phyloP scores from a whole-genome alignment of 2,329 filamentous ascomycete species.

The Massarina eburnea region DNA sequence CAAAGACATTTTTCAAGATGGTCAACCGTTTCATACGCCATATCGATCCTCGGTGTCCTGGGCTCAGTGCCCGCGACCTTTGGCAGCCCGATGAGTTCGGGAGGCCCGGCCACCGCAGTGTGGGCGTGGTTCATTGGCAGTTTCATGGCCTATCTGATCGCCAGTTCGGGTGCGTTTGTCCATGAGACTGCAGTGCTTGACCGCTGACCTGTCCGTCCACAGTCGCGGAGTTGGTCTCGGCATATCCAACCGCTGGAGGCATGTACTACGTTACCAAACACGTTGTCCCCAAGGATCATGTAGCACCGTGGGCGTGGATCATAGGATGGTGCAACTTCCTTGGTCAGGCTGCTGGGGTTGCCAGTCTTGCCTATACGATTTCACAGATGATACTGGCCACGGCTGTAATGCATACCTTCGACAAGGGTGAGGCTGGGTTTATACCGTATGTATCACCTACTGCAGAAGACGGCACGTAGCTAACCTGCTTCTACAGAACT shows the following conservation, averaged over 20 bases:
- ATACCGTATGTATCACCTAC: conserved; percentile 52
- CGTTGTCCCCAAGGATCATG: conserved; percentile 62
- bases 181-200: background rate
- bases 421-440: conserved; percentile 56
- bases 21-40: conserved; percentile 67
- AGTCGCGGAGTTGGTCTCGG: conserved; percentile 67
- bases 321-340: conserved; percentile 70
- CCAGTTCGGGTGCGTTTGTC: conserved; percentile 53
- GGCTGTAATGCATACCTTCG: conserved; percentile 62
- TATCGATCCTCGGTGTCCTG: conserved; percentile 65
- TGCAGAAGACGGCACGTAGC: background rate
- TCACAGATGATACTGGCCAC: conserved; percentile 65
- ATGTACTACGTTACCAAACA: conserved; percentile 71
- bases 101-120: conserved; percentile 64
- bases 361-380: conserved; percentile 64
- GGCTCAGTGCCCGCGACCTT: conserved; percentile 68
- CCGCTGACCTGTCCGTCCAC: background rate
- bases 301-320: conserved; percentile 65
- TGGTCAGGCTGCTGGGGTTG: conserved; percentile 64
- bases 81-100: conserved; percentile 58
- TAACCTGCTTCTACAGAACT: conserved; percentile 45
- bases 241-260: conserved; percentile 67
- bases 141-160: conserved; percentile 65
- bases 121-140: conserved; percentile 69
- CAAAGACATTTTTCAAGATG: conserved; percentile 66